Conservation (phyloP, 768 basidiomycete genomes). For the Phylloporus sp. region DNA sequence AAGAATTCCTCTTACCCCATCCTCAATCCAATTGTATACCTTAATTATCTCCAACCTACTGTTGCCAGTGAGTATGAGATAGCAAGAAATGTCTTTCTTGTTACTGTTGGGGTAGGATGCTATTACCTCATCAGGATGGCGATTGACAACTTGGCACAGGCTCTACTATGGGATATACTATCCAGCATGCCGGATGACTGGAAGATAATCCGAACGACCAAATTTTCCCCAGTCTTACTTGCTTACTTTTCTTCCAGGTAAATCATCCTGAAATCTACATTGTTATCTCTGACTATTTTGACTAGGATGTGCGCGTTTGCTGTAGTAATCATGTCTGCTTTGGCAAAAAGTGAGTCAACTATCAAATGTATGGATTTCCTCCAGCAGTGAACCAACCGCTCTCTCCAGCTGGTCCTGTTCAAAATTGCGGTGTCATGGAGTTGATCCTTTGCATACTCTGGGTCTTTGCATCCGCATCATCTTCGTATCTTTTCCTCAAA, state of each 20-base stretch:
- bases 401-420: constrained; percentile 21
- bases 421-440: constrained; percentile 16
- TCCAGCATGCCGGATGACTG: constrained; percentile 21
- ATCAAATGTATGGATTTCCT: neutral
- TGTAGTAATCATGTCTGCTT: constrained; percentile 12
- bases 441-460: constrained; percentile 13
- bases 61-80: constrained; percentile 18
- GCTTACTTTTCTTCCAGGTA: constrained; percentile 26
- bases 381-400: neutral
- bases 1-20: constrained; percentile 3
- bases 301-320: constrained; percentile 18
- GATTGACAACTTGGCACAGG: constrained; percentile 11
- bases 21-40: constrained; percentile 22
- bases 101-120: constrained; percentile 17
- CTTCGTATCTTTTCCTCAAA: constrained; percentile 37
- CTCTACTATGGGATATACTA: constrained; percentile 26
- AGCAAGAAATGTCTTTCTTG: constrained; percentile 16
- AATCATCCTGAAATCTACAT: neutral
- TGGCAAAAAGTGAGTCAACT: constrained; percentile 19
- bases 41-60: constrained; percentile 24
- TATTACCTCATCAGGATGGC: neutral
- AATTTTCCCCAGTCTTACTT: constrained; percentile 13
- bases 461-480: constrained; percentile 24
- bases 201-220: constrained; percentile 14
- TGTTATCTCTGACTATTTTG: constrained; percentile 2